A percentile compares a stretch with the other conserved stretches of the same genome.
These are phyloP conservation scores for Calocera cornea DNA, from an alignment of 768 basidiomycete genomes.

Conservation along the genomic window DNA sequence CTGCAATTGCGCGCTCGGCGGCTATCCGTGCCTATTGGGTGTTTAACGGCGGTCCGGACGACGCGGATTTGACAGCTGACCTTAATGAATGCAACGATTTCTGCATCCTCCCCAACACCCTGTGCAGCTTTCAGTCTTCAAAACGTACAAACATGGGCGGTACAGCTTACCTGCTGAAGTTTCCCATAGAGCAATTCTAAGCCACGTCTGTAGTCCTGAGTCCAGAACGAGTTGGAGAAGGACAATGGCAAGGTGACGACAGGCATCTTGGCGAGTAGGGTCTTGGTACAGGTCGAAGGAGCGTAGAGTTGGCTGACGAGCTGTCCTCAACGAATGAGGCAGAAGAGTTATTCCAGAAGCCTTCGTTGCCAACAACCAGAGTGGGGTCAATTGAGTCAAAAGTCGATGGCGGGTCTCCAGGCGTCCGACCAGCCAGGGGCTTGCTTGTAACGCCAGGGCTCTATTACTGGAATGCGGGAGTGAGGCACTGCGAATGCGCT, in stretches of 20 bases:
- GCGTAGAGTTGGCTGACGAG: not conserved
- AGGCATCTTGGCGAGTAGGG: constrained; percentile 41
- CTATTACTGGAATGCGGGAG: not conserved
- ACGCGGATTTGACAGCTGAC: constrained; percentile 30
- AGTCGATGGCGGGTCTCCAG: not conserved
- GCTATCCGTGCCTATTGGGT: constrained; percentile 48
- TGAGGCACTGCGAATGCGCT: not conserved
- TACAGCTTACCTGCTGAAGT: constrained; percentile 51
- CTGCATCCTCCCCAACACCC: constrained; percentile 73
- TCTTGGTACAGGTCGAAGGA: not conserved
- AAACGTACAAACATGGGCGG: too few species aligned
- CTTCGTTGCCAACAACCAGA: too few species aligned
- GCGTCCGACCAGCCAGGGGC: not conserved
- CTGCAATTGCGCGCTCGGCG: constrained; percentile 55
- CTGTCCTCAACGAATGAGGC: not conserved
- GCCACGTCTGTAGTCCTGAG: constrained; percentile 75
- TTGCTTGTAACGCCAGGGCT: not conserved
- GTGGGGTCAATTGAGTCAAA: not conserved
- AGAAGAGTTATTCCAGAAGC: not conserved
- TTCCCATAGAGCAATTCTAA: constrained; percentile 63
- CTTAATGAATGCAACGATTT: constrained; percentile 69
- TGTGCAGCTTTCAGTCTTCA: constrained; percentile 20
- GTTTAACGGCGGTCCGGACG: constrained; percentile 10
- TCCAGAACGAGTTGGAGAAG: constrained; percentile 91
- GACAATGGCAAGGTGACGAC: constrained; percentile 77